These are phyloP conservation scores for Blastomyces parvus DNA, from an alignment of 2,329 filamentous ascomycete species.

Conservation along the genomic window DNA sequence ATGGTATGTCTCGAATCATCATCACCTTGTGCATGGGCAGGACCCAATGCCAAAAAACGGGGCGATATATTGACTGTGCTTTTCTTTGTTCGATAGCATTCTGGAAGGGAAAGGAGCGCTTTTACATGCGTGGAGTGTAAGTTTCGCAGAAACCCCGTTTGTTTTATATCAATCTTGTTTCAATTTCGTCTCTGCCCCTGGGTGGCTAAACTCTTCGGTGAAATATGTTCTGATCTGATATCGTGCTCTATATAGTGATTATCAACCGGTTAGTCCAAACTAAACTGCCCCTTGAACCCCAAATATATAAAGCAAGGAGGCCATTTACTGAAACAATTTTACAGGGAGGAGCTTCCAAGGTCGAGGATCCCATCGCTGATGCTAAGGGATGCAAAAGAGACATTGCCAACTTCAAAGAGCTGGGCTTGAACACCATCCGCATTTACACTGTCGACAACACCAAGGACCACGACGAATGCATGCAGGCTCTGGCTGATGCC, in stretches of 20 bases:
- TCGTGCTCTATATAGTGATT: constrained; percentile 47
- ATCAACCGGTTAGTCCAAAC: constrained; percentile 45
- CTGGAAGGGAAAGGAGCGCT: constrained; percentile 51
- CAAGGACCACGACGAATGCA: constrained; percentile 70
- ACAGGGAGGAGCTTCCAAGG: constrained; percentile 49
- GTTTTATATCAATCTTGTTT: background rate
- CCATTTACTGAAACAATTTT: constrained; percentile 2
- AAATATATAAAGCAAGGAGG: background rate
- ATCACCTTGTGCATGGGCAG: background rate
- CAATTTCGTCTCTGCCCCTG: background rate
- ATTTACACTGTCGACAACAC: constrained; percentile 91
- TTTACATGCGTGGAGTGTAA: constrained; percentile 42
- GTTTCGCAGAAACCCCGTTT: background rate
- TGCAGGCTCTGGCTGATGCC: constrained; percentile 67
- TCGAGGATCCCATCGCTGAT: constrained; percentile 68
- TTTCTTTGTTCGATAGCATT: constrained; percentile 41
- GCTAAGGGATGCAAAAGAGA: constrained; percentile 63
- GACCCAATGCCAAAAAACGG: background rate
- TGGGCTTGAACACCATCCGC: constrained; percentile 84
- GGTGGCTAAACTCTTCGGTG: background rate
- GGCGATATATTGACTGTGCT: constrained; percentile 11
- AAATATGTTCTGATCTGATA: constrained; percentile 39
- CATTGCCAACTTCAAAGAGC: constrained; percentile 68
- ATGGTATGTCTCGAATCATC: constrained; percentile 35
- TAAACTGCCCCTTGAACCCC: background rate